Evolutionary conservation across 176 grass and related monocot genomes (phyloP).

Genomic region (Hyparrhenia diplandra): DNA sequence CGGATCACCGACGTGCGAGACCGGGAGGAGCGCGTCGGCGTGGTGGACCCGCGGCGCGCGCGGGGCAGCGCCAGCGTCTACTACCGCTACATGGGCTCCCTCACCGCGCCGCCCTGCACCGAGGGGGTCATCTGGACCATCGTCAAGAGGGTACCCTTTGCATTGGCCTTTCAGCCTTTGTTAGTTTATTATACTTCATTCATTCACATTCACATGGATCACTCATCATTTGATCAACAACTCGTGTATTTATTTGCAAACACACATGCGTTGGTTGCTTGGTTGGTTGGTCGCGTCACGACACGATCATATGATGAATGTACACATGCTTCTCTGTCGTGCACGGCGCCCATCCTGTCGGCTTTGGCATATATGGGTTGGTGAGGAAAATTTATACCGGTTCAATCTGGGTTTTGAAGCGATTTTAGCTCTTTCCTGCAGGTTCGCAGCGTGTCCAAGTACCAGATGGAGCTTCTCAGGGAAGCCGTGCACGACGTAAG

Average conservation of each 20-base stretch:
- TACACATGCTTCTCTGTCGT: no score
- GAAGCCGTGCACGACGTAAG: slow-evolving; percentile 72
- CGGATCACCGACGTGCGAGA: slow-evolving; percentile 16
- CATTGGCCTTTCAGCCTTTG: not conserved
- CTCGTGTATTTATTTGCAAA: no score
- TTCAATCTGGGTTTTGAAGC: not conserved
- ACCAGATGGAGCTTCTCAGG: slow-evolving; percentile 60
- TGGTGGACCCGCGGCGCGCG: slow-evolving; percentile 27
- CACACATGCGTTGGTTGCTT: no score
- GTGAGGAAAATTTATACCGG: not conserved
- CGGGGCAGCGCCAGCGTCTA: slow-evolving; percentile 39
- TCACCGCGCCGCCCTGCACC: slow-evolving; percentile 66
- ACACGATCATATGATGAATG: no score
- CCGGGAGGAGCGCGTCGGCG: slow-evolving; percentile 35
- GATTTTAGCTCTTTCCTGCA: slow-evolving; percentile 1
- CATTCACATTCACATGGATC: no score
- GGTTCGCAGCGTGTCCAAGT: slow-evolving; percentile 47
- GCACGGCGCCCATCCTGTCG: not conserved
- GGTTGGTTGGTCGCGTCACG: no score
- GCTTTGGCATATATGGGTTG: not conserved
- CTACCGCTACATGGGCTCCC: slow-evolving; percentile 76
- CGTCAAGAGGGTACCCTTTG: slow-evolving; percentile 33
- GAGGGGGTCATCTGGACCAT: slow-evolving; percentile 85
- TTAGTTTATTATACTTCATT: no score
- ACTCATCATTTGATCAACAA: not conserved